Percentiles rank a stretch among this genome's conserved stretches.
Evolutionary conservation across 2,329 filamentous ascomycete genomes (phyloP).

Genomic region (Fusarium penzigii): DNA sequence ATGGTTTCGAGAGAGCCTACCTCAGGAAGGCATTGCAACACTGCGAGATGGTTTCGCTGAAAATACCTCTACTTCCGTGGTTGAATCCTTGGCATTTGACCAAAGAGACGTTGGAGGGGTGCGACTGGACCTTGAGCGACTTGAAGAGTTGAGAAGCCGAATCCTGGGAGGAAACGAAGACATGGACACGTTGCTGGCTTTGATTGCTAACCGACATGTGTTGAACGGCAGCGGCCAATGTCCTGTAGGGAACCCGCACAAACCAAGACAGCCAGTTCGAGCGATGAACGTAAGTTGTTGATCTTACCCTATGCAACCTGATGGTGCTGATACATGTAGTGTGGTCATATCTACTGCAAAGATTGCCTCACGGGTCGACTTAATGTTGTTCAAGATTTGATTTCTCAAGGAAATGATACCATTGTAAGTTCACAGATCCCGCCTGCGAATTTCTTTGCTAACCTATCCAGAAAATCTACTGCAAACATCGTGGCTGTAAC

Average conservation of each 20-base stretch:
- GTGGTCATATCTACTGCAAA: conserved; percentile 35
- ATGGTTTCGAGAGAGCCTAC: conserved; percentile 12
- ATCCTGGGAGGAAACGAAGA: conserved; percentile 22
- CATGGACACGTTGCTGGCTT: conserved; percentile 13
- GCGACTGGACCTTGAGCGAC: not conserved
- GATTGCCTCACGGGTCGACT: conserved; percentile 17
- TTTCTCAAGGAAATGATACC: too few relatives aligned
- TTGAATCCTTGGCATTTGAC: too few relatives aligned
- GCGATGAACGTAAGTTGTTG: conserved; percentile 12
- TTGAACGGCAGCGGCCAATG: conserved; percentile 1
- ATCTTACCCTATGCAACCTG: rapidly evolving
- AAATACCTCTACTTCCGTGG: conserved; percentile 10
- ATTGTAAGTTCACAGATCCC: not conserved
- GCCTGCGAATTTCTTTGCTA: not conserved
- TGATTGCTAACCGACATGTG: conserved; percentile 14
- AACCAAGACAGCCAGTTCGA: not conserved
- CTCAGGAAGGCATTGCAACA: not conserved
- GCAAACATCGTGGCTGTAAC: not conserved
- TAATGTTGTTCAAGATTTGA: too few relatives aligned
- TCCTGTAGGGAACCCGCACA: not conserved
- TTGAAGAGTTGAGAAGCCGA: conserved; percentile 1
- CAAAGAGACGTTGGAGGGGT: too few relatives aligned
- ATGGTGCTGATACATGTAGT: conserved; percentile 27
- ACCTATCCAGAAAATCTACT: not conserved
- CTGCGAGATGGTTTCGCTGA: not conserved